phyloP scores from a whole-genome alignment of 2,329 filamentous ascomycete genomes.

The Diaporthe ilicicola region DNA sequence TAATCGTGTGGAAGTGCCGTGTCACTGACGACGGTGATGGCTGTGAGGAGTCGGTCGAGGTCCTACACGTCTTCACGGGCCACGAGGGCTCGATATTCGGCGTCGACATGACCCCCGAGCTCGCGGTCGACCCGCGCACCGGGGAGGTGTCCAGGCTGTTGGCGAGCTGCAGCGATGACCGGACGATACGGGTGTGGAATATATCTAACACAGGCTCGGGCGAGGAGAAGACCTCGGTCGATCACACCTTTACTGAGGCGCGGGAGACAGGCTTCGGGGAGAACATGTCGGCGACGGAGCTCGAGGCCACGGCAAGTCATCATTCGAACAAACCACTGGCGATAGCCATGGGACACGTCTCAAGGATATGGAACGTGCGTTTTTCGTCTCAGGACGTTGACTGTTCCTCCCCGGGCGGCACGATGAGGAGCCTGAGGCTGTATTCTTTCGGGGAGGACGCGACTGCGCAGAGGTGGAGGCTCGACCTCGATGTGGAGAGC shows the following conservation, averaged over 20 bases:
- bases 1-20: constrained; percentile 84
- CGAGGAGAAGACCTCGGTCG: constrained; percentile 39
- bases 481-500: constrained; percentile 49
- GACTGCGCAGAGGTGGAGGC: constrained; percentile 76
- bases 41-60: constrained; percentile 44
- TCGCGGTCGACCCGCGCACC: constrained; percentile 49
- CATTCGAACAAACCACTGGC: constrained; percentile 62
- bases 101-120: constrained; percentile 75
- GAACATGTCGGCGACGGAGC: constrained; percentile 41
- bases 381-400: constrained; percentile 54
- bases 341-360: constrained; percentile 83
- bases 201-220: constrained; percentile 63
- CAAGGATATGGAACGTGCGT: constrained; percentile 87
- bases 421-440: constrained; percentile 42
- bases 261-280: constrained; percentile 72
- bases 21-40: constrained; percentile 37
- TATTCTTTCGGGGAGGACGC: constrained; percentile 89
- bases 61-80: constrained; percentile 65
- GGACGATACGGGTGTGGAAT: constrained; percentile 89
- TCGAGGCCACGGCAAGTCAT: constrained; percentile 35
- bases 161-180: constrained; percentile 93
- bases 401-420: background rate
- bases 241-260: constrained; percentile 43
- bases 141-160: constrained; percentile 65
- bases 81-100: constrained; percentile 97